phyloP scores from a whole-genome alignment of 768 basidiomycete genomes.

The Albatrellus ellisii region DNA sequence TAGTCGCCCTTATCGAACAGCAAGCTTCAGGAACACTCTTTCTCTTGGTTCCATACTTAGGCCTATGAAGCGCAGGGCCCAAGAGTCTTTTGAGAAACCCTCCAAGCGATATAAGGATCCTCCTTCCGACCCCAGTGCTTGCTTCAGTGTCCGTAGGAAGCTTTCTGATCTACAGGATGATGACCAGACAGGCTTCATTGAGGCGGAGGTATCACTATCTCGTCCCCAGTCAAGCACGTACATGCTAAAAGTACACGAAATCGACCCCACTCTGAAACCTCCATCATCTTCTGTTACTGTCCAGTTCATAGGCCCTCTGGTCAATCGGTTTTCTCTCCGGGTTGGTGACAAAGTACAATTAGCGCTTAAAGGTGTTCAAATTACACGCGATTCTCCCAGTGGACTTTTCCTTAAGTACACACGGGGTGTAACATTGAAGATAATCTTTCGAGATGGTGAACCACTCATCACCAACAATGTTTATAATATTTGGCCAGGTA shows the following conservation, averaged over 20 bases:
- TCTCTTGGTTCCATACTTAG: too few species aligned
- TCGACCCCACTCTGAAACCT: too few species aligned
- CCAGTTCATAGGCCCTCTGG: not conserved
- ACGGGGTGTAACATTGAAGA: not conserved
- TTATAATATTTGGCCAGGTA: not conserved
- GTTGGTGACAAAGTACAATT: not conserved
- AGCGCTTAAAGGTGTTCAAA: not conserved
- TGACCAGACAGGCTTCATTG: not conserved
- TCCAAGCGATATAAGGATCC: not conserved
- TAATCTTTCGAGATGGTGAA: not conserved
- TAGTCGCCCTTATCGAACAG: not conserved
- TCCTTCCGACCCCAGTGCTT: not conserved
- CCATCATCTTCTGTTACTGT: too few species aligned
- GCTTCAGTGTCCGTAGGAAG: not conserved
- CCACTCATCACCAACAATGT: not conserved
- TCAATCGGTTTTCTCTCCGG: not conserved
- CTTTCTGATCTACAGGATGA: not conserved
- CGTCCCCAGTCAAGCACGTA: not conserved
- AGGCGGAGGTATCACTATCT: not conserved
- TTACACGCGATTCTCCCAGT: too few species aligned
- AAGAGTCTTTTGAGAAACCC: not conserved
- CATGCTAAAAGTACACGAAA: not conserved
- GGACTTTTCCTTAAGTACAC: not conserved
- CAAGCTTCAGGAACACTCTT: too few species aligned
- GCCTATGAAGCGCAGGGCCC: not conserved